Evolutionary conservation across 768 basidiomycete species (phyloP).

Genomic region (Russula abietina): DNA sequence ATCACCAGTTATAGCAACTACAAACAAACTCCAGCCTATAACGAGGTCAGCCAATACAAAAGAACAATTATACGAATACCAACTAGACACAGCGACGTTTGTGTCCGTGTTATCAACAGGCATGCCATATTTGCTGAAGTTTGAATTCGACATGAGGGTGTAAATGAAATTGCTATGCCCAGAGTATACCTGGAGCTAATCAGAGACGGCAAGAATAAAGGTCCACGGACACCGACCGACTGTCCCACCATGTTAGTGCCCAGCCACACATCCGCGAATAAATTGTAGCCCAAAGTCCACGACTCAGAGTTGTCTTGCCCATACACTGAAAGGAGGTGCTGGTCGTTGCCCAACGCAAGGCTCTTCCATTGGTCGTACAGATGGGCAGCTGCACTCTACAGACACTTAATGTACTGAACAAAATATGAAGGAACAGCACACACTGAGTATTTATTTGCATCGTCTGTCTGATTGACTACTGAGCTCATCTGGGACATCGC

Average conservation of each 20-base stretch:
- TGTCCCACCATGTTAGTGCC: no score
- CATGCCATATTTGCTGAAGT: no score
- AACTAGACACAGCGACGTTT: neutral
- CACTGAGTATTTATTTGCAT: conserved; percentile 28
- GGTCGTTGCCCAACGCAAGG: neutral
- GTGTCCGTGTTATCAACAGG: neutral
- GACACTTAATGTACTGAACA: neutral
- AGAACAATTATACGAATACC: neutral
- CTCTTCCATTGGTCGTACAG: no score
- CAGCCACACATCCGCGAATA: no score
- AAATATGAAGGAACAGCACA: conserved; percentile 5
- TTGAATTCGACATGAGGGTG: no score
- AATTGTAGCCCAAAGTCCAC: neutral
- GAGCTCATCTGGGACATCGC: conserved; percentile 54
- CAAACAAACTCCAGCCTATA: neutral
- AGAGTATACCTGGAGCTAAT: no score
- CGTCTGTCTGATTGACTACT: conserved; percentile 22
- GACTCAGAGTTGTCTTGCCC: conserved; percentile 27
- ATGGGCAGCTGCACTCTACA: no score
- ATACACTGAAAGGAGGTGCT: no score
- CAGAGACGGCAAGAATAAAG: neutral
- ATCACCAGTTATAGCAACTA: conserved; percentile 11
- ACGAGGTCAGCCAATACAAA: neutral
- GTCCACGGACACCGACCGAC: no score
- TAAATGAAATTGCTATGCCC: no score